Base-by-base conservation (phyloP, 1,284 basidiomycete genomes). In the Malassezia caprae region DNA sequence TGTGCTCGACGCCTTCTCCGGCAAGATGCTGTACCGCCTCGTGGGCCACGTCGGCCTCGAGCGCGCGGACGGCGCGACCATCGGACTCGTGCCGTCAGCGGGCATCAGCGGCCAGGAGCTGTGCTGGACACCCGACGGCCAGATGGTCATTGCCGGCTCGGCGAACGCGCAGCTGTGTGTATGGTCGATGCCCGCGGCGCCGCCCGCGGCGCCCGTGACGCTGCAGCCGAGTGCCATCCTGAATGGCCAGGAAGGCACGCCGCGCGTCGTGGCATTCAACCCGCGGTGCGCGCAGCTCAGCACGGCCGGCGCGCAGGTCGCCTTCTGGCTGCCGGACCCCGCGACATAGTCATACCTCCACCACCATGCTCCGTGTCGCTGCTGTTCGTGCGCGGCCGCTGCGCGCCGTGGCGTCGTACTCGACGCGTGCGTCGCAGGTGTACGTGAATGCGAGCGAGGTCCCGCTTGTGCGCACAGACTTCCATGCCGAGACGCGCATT, bases 1-100 rank as follows among this genome's bases (percentile, higher is more conserved):
- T 69, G 80, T 99, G 48, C 23, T 70, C 12, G 67, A 71, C 42
- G 60, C 67, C 4, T 68, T 62, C 43, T 48, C 48, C 0, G 63
- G 58, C n/a, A 54, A 55, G 23, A 47, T 64, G 12, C 46, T 59
- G 3, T 61, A 58, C 31, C 53, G 68, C 4, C 48, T 73, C 47
- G 52, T 66, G 2, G 68, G 68, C 2, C 65, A 69, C 32, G 50
- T 64, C 26, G 68, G 67, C 19, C 60, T 69, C 32, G 68, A 69
- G 28, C 52, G 52, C 12, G 68, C 63, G 2, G 40, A 51, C 8
- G 63, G 57, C n/a, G 27, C 13, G 1, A 31, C 58, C 23, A 48
- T 68, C n/a, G 61, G 62, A 13, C 69, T 69, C 57, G 63, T 69
- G 8, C 60, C 67, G 1, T 62, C 65, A 32, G 64, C 68, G 1